Percentiles rank a stretch among this genome's conserved stretches.
Conservation (phyloP, 2,329 filamentous ascomycete species). For the Acrodontium crateriforme region DNA sequence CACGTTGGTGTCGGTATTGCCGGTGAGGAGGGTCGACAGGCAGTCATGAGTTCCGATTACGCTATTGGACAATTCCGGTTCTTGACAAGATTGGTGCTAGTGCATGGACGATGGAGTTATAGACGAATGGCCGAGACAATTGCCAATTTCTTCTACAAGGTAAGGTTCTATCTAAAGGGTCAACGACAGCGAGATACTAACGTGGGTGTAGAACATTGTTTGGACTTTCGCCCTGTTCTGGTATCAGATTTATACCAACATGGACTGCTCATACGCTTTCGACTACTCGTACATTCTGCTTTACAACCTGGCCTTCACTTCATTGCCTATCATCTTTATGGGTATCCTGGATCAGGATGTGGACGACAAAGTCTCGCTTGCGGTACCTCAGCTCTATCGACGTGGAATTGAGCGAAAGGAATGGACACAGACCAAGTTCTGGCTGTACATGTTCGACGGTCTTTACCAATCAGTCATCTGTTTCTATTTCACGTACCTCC, state of each 20-base stretch:
- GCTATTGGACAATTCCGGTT: conserved; percentile 90
- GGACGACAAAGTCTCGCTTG: conserved; percentile 81
- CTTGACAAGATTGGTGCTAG: conserved; percentile 68
- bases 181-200: conserved; percentile 13
- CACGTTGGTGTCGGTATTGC: conserved; percentile 95
- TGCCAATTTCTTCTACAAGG: conserved; percentile 99
- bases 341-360: conserved; percentile 96
- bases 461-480: conserved; percentile 87
- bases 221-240: conserved; percentile 96
- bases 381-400: conserved; percentile 88
- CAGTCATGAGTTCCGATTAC: conserved; percentile 92
- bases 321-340: conserved; percentile 85
- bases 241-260: conserved; percentile 92
- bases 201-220: conserved; percentile 59
- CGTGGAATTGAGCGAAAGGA: conserved; percentile 90
- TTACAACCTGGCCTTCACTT: conserved; percentile 95
- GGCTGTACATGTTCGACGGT: conserved; percentile 92
- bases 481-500: conserved; percentile 82
- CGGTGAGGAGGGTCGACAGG: conserved; percentile 81
- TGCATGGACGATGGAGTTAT: conserved; percentile 95
- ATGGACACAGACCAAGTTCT: conserved; percentile 94
- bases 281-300: conserved; percentile 96
- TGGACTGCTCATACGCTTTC: conserved; percentile 92
- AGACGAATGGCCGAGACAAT: conserved; percentile 82
- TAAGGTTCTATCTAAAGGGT: conserved; percentile 20